Evolutionary conservation across 1,284 basidiomycete species (phyloP).

Genomic region (Naganishia sp.): DNA sequence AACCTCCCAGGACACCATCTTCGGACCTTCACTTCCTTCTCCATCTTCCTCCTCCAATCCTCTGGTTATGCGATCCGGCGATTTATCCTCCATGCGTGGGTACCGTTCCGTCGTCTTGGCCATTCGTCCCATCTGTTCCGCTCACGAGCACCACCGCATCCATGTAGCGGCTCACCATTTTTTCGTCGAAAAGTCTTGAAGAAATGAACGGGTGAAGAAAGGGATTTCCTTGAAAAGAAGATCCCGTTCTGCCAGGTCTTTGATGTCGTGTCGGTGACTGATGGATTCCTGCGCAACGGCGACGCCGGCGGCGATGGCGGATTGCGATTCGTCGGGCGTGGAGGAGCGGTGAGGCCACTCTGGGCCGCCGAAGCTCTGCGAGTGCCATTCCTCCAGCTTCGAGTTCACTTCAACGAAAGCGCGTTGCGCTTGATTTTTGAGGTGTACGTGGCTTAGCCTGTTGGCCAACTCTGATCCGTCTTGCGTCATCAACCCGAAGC

Average conservation of each 20-base stretch:
- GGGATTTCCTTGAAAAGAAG: slow-evolving; percentile 7
- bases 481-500: slow-evolving; percentile 9
- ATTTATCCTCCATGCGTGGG: background rate
- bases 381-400: too few species aligned
- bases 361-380: too few species aligned
- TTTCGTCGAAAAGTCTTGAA: slow-evolving; percentile 31
- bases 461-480: slow-evolving; percentile 5
- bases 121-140: slow-evolving; percentile 14
- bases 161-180: slow-evolving; percentile 29
- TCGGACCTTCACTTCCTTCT: background rate
- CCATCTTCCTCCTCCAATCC: background rate
- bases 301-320: slow-evolving; percentile 4
- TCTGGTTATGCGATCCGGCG: background rate
- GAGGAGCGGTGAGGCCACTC: background rate
- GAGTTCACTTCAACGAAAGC: background rate
- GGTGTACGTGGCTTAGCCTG: background rate
- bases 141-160: background rate
- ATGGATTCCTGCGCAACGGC: background rate
- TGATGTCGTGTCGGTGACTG: background rate
- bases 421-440: slow-evolving; percentile 6
- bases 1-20: background rate
- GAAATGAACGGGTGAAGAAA: slow-evolving; percentile 28
- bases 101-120: slow-evolving; percentile 3
- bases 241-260: background rate
- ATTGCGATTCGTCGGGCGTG: slow-evolving; percentile 19